Percentiles rank a stretch among this genome's conserved stretches.
phyloP scores from a whole-genome alignment of 1,284 basidiomycete genomes.

The Kalmanozyma brasiliensis region DNA sequence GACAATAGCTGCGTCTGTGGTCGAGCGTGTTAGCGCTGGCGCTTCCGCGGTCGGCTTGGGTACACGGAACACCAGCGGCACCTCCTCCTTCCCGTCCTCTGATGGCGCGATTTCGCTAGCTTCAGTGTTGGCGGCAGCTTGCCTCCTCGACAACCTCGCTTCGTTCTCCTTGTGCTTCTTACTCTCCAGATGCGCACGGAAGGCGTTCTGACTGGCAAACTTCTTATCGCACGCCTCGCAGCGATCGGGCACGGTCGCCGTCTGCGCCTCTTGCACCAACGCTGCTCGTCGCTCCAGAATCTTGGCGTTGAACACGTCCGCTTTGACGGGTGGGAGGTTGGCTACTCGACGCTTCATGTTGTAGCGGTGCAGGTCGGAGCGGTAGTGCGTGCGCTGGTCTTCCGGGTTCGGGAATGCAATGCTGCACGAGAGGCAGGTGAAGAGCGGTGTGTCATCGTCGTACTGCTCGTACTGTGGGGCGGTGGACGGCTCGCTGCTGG shows the following conservation, averaged over 20 bases:
- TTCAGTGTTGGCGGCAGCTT: slow-evolving; percentile 3
- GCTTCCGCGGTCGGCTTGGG: slow-evolving; percentile 20
- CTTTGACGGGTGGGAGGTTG: slow-evolving; percentile 84
- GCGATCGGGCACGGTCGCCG: slow-evolving; percentile 23
- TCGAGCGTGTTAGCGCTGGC: slow-evolving; percentile 6
- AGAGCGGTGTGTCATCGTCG: slow-evolving; percentile 55
- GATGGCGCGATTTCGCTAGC: neutral
- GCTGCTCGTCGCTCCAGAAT: slow-evolving; percentile 71
- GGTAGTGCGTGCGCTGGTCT: slow-evolving; percentile 90
- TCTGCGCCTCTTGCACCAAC: slow-evolving; percentile 33
- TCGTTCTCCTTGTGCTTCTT: slow-evolving; percentile 90
- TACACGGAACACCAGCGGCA: slow-evolving; percentile 44
- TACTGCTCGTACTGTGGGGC: slow-evolving; percentile 37
- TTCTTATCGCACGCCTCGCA: slow-evolving; percentile 75
- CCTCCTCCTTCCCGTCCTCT: slow-evolving; percentile 22
- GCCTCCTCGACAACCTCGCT: slow-evolving; percentile 69
- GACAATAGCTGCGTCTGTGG: slow-evolving; percentile 17
- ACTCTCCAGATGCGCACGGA: slow-evolving; percentile 84
- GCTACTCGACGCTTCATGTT: slow-evolving; percentile 98
- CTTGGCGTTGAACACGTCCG: slow-evolving; percentile 85
- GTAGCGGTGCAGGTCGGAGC: slow-evolving; percentile 94
- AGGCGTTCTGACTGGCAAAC: slow-evolving; percentile 90
- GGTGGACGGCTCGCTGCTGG: slow-evolving; percentile 30
- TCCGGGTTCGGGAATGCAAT: slow-evolving; percentile 87
- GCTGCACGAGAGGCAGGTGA: slow-evolving; percentile 89